Evolutionary conservation across 305 asterid species (phyloP).

Genomic region (Solanum hybrid): DNA sequence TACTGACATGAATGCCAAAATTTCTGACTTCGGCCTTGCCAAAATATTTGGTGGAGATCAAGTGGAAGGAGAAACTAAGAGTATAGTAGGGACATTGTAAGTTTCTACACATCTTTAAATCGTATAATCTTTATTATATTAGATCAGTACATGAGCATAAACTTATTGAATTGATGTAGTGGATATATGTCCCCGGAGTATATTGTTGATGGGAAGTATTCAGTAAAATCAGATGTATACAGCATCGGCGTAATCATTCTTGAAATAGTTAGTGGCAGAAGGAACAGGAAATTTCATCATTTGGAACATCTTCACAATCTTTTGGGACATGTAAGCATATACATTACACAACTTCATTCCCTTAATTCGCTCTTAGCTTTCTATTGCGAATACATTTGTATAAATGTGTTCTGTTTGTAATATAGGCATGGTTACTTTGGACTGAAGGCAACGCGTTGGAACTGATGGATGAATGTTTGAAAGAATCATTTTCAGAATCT

Average conservation of each 20-base stretch:
- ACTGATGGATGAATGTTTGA: constrained; percentile 19
- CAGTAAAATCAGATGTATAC: constrained; percentile 31
- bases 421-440: constrained; percentile 34
- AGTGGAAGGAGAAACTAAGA: constrained; percentile 3
- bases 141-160: neutral
- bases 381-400: neutral
- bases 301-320: constrained; percentile 20
- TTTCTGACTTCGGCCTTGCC: constrained; percentile 18
- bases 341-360: neutral
- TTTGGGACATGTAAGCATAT: constrained; percentile 31
- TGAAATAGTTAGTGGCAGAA: constrained; percentile 32
- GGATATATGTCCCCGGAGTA: constrained; percentile 40
- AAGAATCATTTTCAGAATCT: constrained; percentile 2
- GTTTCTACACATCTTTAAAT: neutral
- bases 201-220: constrained; percentile 32
- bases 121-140: neutral
- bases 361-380: neutral
- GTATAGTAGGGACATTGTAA: constrained; percentile 17
- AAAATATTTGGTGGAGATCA: constrained; percentile 6
- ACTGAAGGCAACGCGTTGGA: constrained; percentile 19
- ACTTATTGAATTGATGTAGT: neutral
- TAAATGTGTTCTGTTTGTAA: neutral
- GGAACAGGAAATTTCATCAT: constrained; percentile 23
- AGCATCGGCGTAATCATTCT: constrained; percentile 35
- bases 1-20: constrained; percentile 9